Evolutionary conservation across 2,329 filamentous ascomycete species (phyloP).

Genomic region (Phyllachora maydis): DNA sequence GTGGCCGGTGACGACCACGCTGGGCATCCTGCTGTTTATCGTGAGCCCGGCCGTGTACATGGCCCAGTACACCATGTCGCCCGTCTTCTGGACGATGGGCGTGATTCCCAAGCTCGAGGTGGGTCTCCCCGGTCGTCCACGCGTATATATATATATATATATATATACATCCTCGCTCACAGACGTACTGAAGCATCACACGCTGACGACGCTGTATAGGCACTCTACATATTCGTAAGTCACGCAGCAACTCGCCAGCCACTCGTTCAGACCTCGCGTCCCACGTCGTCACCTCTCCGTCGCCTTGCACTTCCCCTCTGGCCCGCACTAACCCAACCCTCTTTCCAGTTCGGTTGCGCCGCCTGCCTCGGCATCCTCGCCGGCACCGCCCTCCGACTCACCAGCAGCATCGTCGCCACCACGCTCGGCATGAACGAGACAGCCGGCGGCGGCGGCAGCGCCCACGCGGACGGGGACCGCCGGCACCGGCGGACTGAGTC

Average conservation of each 20-base stretch:
- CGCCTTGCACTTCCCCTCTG: too few relatives aligned
- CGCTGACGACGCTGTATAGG: constrained; percentile 8
- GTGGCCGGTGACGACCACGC: constrained; percentile 2
- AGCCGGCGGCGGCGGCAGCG: too few relatives aligned
- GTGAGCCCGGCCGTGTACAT: constrained; percentile 3
- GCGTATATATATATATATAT: too few relatives aligned
- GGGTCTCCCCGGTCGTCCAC: too few relatives aligned
- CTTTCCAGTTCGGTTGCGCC: constrained; percentile 36
- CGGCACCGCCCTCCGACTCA: constrained; percentile 36
- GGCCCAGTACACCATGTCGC: background rate
- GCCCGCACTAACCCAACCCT: constrained; percentile 2
- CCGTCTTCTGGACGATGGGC: background rate
- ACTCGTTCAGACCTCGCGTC: too few relatives aligned
- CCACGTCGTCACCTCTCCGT: too few relatives aligned
- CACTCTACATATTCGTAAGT: constrained; percentile 21
- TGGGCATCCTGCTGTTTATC: constrained; percentile 3
- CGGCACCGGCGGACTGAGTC: too few relatives aligned
- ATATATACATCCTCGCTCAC: too few relatives aligned
- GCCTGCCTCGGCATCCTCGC: constrained; percentile 43
- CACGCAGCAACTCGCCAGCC: background rate
- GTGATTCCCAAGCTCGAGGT: constrained; percentile 3
- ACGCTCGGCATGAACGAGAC: constrained; percentile 19
- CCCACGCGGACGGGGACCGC: too few relatives aligned
- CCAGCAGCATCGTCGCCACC: constrained; percentile 31
- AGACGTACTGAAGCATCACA: background rate